Evolutionary conservation across 257 asterid genomes (phyloP).

Genomic region (Solanum clarkiae): DNA sequence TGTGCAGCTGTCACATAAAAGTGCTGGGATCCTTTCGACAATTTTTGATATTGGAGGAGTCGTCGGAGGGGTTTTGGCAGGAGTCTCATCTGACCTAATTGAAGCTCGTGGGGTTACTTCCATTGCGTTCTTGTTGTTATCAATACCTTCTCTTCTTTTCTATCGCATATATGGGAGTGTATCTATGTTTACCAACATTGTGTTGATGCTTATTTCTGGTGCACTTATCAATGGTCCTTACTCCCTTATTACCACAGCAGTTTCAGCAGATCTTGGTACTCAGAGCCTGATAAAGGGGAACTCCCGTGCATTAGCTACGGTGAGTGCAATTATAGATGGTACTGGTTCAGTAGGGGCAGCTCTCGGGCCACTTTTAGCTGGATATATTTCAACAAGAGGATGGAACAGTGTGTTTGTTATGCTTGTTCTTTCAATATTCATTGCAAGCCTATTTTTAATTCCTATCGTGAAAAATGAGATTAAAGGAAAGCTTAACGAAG

Average conservation of each 20-base stretch:
- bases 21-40: conserved; percentile 81
- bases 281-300: conserved; percentile 50
- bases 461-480: conserved; percentile 55
- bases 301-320: conserved; percentile 83
- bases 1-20: conserved; percentile 54
- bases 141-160: conserved; percentile 58
- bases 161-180: conserved; percentile 70
- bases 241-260: conserved; percentile 85
- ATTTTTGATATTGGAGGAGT: conserved; percentile 89
- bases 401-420: conserved; percentile 81
- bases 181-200: conserved; percentile 46
- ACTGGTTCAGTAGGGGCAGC: conserved; percentile 98
- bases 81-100: conserved; percentile 53
- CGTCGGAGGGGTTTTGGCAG: conserved; percentile 81
- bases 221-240: conserved; percentile 85
- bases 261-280: conserved; percentile 92
- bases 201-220: conserved; percentile 64
- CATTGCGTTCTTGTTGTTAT: conserved; percentile 38
- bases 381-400: conserved; percentile 81
- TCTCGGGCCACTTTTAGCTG: conserved; percentile 90
- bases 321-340: conserved; percentile 87
- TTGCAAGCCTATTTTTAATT: conserved; percentile 50
- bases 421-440: conserved; percentile 48
- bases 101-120: conserved; percentile 89
- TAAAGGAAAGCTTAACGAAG: conserved; percentile 43